These are phyloP conservation scores for Sphaerulina musiva DNA, from an alignment of 2,329 filamentous ascomycete species.

Conservation along the genomic window DNA sequence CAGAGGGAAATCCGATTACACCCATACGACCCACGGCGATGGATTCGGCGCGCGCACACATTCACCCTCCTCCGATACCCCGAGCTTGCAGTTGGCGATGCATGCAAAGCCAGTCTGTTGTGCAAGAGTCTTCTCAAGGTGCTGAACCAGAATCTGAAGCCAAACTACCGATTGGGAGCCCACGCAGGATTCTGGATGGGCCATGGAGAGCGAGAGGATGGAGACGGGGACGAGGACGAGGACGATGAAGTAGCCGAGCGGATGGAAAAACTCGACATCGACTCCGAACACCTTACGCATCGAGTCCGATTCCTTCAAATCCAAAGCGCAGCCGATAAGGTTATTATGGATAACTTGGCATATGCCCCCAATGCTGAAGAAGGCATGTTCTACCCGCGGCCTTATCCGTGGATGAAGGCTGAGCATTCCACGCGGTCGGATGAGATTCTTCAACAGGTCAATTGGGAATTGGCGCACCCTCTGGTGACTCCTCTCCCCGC, in stretches of 20 bases:
- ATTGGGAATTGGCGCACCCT: slow-evolving; percentile 17
- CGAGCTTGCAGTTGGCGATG: slow-evolving; percentile 29
- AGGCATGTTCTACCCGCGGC: slow-evolving; percentile 18
- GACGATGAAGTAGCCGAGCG: neutral
- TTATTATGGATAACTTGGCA: slow-evolving; percentile 15
- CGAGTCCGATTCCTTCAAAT: slow-evolving; percentile 6
- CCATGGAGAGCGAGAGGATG: slow-evolving; percentile 10
- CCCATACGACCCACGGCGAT: slow-evolving; percentile 27
- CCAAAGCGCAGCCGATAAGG: slow-evolving; percentile 12
- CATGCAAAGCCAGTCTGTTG: slow-evolving; percentile 23
- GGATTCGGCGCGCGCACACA: slow-evolving; percentile 21
- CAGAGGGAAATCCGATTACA: slow-evolving; percentile 15
- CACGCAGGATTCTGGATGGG: slow-evolving; percentile 28
- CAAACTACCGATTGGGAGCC: slow-evolving; percentile 21
- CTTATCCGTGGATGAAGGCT: slow-evolving; percentile 29
- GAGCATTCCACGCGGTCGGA: slow-evolving; percentile 11
- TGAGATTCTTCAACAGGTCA: slow-evolving; percentile 9
- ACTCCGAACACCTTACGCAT: slow-evolving; percentile 10
- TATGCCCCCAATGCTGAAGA: slow-evolving; percentile 12
- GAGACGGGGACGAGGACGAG: too few species aligned
- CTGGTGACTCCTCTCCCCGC: neutral
- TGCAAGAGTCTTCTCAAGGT: slow-evolving; percentile 12
- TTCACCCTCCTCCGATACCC: slow-evolving; percentile 23
- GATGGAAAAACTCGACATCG: neutral
- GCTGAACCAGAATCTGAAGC: slow-evolving; percentile 6